Base-by-base conservation (phyloP, 345 rosid species). In the Jatropha curcas region DNA sequence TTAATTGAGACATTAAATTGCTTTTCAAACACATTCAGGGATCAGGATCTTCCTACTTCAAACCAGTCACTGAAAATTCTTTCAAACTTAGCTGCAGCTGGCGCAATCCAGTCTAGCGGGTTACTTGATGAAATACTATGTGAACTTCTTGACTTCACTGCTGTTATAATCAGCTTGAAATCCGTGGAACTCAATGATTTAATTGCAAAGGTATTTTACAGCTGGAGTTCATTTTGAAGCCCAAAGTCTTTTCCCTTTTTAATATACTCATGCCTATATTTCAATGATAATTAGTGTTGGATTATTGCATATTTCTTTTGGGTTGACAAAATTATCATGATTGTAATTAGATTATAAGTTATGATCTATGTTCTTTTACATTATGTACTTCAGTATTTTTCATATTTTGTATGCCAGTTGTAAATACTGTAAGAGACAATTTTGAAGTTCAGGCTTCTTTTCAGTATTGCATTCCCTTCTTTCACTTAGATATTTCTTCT, bases 71-170 rank as follows among this genome's bases (percentile, higher is more conserved):
- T 95, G 79, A 87, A 84, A 80, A 86, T 95, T 72, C 85, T 95
- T 76, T 86, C 98, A 78, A 92, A 95, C 79, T 81, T 95, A 83
- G 83, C 88, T 84, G 89, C 88, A 75, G 92, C 92, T 81, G 90
- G 88, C 65, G 91, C 85, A 59, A 83, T 85, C 57, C 84, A 70
- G 63, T 84, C 92, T 51, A 80, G 76, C 63, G 88, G 82, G 71
- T 70, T 88, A 62, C 76, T 79, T 73, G 88, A 92, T 74, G 96
- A 88, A 82, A 81, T 88, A 76, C 62, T 90, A 60, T 72, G 84
- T 77, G 90, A 84, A 78, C 84, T 95, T 81, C 85, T 92, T 70
- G 88, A 90, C 74, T 95, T 89, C 71, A 70, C 87, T 73, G 83
- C 83, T 17, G 65, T 71, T 52, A 75, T 87, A 55, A 79, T 85